These are phyloP conservation scores for Globisporangium paroecandrum DNA, from an alignment of 352 stramenopile species.

Conservation along the genomic window DNA sequence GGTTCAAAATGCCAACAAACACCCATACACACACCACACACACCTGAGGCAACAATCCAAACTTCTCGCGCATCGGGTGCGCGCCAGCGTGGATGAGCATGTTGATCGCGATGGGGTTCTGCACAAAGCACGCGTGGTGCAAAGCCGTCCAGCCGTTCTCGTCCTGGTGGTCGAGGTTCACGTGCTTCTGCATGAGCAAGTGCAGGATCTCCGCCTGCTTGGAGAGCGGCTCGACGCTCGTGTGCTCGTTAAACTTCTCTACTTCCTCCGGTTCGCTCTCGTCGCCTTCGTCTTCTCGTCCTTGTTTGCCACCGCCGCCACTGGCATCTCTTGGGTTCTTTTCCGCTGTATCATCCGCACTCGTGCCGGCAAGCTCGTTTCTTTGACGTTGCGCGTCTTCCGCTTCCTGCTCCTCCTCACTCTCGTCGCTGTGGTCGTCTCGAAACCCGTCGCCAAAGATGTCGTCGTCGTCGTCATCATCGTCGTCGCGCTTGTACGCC, in stretches of 20 bases:
- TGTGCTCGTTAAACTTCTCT: slow-evolving; percentile 47
- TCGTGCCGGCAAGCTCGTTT: neutral
- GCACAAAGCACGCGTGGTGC: slow-evolving; percentile 76
- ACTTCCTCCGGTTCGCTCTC: slow-evolving; percentile 34
- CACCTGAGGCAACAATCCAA: slow-evolving; percentile 70
- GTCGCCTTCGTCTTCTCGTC: neutral
- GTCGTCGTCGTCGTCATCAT: slow-evolving; percentile 37
- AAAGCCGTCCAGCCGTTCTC: slow-evolving; percentile 84
- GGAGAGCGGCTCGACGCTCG: slow-evolving; percentile 51
- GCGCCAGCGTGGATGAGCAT: slow-evolving; percentile 76
- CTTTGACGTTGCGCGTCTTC: neutral
- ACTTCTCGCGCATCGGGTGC: slow-evolving; percentile 63
- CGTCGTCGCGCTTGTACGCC: slow-evolving; percentile 39
- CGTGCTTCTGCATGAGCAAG: slow-evolving; percentile 60
- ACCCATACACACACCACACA: neutral
- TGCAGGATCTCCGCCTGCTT: slow-evolving; percentile 77
- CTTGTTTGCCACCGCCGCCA: slow-evolving; percentile 1
- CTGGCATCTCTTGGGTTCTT: slow-evolving; percentile 10
- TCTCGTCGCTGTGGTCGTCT: slow-evolving; percentile 28
- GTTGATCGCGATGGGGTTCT: slow-evolving; percentile 65
- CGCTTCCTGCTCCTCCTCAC: slow-evolving; percentile 18
- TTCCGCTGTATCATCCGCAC: neutral
- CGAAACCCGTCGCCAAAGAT: slow-evolving; percentile 29
- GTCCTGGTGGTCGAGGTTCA: slow-evolving; percentile 79
- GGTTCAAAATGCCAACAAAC: neutral